phyloP scores from a whole-genome alignment of 2,329 filamentous ascomycete species.

The Graphilbum fragrans region DNA sequence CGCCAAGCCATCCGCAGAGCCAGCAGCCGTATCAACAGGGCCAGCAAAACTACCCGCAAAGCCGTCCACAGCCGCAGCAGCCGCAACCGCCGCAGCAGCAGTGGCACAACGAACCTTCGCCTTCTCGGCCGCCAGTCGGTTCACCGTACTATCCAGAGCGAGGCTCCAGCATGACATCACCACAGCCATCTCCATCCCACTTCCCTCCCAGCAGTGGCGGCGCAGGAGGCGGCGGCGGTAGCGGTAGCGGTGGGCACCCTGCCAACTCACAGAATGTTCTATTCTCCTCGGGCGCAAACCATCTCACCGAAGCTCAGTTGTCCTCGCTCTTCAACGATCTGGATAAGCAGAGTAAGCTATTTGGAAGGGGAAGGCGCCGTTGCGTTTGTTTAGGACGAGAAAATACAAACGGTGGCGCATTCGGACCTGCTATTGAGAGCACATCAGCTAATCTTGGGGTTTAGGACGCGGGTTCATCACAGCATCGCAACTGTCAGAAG shows the following conservation, averaged over 20 bases:
- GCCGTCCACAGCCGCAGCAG: background rate
- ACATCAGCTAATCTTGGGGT: no score
- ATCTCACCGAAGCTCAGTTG: constrained; percentile 46
- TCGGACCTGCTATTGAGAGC: no score
- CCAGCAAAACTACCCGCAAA: background rate
- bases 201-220: background rate
- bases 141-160: background rate
- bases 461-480: constrained; percentile 68
- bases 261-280: background rate
- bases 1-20: background rate
- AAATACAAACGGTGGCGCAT: no score
- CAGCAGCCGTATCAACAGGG: background rate
- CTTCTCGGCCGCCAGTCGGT: background rate
- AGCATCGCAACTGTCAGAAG: constrained; percentile 75
- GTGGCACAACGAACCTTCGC: background rate
- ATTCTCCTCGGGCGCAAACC: constrained; percentile 29
- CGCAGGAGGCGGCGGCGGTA: no score
- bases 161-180: no score
- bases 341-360: constrained; percentile 61
- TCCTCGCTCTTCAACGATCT: constrained; percentile 82
- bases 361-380: no score
- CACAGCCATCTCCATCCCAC: background rate
- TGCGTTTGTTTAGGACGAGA: no score
- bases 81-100: background rate
- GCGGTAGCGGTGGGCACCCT: no score